phyloP scores from a whole-genome alignment of 345 rosid species.

The Populus davidiana region DNA sequence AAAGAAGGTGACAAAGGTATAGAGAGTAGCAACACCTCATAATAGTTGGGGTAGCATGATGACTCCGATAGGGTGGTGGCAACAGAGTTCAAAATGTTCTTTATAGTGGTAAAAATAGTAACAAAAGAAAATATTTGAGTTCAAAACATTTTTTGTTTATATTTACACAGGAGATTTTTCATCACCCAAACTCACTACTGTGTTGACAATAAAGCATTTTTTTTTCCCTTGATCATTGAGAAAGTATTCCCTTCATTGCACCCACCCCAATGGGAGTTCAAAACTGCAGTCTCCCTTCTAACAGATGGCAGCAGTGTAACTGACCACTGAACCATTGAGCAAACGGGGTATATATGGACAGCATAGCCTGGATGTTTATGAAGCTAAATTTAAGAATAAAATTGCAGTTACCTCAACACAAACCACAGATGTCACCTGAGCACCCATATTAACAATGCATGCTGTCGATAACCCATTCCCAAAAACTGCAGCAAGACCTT shows the following conservation, averaged over 20 bases:
- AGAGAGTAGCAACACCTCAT: neutral
- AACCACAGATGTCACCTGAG: conserved; percentile 76
- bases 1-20: too few species aligned
- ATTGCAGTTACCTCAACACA: conserved; percentile 73
- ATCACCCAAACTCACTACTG: neutral
- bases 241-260: neutral
- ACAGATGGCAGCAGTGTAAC: neutral
- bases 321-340: neutral
- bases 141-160: neutral
- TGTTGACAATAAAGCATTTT: neutral
- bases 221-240: neutral
- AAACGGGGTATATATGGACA: neutral
- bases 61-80: neutral
- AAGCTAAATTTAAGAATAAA: neutral
- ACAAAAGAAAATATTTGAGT: neutral
- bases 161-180: neutral
- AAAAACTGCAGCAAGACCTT: conserved; percentile 89
- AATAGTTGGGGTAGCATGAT: neutral
- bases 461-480: conserved; percentile 91
- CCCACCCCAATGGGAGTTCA: neutral
- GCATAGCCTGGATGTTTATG: neutral
- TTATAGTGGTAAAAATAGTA: neutral
- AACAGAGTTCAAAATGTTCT: neutral
- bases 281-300: neutral
- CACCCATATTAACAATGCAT: conserved; percentile 87